Percentiles rank a stretch among this genome's conserved stretches.
These are phyloP conservation scores for Suhomyces faveliae DNA, from an alignment of 805 yeast genomes.

Conservation along the genomic window DNA sequence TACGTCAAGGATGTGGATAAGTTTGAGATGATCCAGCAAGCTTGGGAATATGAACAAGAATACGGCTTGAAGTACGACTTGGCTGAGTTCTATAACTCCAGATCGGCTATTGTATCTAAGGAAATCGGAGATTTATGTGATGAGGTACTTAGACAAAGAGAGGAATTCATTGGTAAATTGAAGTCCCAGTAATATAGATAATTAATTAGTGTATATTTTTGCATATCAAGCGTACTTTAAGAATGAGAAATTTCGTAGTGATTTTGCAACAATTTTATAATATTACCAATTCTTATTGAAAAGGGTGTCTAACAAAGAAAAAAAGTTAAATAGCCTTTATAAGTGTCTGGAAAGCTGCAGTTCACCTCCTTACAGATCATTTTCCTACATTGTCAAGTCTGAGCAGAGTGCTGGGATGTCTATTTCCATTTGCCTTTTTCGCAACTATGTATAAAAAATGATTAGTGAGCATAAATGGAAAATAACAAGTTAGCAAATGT, in stretches of 20 bases:
- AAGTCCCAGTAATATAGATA: not conserved
- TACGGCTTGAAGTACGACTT: conserved; percentile 57
- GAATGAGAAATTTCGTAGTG: not conserved
- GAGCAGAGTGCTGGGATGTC: no score
- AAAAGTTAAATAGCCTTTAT: no score
- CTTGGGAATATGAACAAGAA: conserved; percentile 78
- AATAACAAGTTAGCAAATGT: conserved; percentile 1
- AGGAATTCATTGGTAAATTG: conserved; percentile 6
- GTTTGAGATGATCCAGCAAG: conserved; percentile 79
- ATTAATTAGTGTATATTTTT: not conserved
- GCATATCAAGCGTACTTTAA: not conserved
- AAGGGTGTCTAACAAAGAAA: no score
- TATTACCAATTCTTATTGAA: not conserved
- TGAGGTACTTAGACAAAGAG: conserved; percentile 27
- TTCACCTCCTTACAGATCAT: not conserved
- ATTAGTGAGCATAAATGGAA: not conserved
- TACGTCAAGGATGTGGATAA: conserved; percentile 94
- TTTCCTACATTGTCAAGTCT: not conserved
- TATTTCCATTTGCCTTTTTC: not conserved
- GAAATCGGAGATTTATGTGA: conserved; percentile 72
- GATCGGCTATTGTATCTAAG: conserved; percentile 60
- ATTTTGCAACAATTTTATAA: not conserved
- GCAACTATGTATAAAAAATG: not conserved
- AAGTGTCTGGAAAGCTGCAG: not conserved
- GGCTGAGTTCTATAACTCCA: conserved; percentile 66